These are phyloP conservation scores for Phytophthora pisi DNA, from an alignment of 352 stramenopile species.

Conservation along the genomic window DNA sequence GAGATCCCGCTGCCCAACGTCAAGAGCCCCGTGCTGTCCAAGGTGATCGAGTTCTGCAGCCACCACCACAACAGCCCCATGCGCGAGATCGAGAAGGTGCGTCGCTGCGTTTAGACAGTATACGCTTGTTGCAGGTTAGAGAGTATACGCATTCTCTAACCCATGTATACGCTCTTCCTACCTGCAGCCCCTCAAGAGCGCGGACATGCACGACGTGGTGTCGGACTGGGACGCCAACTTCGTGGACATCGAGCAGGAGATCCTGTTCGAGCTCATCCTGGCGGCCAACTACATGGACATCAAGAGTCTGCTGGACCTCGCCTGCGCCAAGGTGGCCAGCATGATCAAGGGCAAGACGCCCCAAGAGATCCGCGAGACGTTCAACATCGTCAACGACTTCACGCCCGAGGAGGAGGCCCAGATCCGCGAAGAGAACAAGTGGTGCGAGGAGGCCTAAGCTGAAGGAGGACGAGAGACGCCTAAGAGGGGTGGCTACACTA, in stretches of 20 bases:
- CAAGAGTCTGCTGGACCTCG: slow-evolving; percentile 64
- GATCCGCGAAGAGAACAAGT: slow-evolving; percentile 79
- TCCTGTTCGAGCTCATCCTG: slow-evolving; percentile 72
- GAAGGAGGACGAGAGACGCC: background rate
- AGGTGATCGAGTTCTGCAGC: slow-evolving; percentile 65
- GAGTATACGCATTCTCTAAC: background rate
- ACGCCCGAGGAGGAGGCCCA: slow-evolving; percentile 68
- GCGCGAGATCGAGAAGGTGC: slow-evolving; percentile 60
- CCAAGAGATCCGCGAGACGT: slow-evolving; percentile 65
- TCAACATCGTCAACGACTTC: slow-evolving; percentile 64
- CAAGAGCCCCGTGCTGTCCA: slow-evolving; percentile 52
- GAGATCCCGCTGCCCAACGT: slow-evolving; percentile 71
- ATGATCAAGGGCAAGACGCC: slow-evolving; percentile 76
- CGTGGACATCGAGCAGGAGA: slow-evolving; percentile 54
- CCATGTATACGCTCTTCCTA: background rate
- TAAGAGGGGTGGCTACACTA: background rate
- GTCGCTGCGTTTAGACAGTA: background rate
- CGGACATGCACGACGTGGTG: slow-evolving; percentile 52
- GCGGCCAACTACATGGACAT: slow-evolving; percentile 79
- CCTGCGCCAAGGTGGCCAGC: slow-evolving; percentile 60
- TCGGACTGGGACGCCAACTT: slow-evolving; percentile 68
- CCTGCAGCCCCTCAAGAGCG: slow-evolving; percentile 47
- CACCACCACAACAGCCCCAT: slow-evolving; percentile 62
- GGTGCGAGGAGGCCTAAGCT: slow-evolving; percentile 53
- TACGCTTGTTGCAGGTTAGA: background rate